These are phyloP conservation scores for Gigaspora rosea DNA, from an alignment of 192 early-diverging fungal genomes.

Conservation along the genomic window DNA sequence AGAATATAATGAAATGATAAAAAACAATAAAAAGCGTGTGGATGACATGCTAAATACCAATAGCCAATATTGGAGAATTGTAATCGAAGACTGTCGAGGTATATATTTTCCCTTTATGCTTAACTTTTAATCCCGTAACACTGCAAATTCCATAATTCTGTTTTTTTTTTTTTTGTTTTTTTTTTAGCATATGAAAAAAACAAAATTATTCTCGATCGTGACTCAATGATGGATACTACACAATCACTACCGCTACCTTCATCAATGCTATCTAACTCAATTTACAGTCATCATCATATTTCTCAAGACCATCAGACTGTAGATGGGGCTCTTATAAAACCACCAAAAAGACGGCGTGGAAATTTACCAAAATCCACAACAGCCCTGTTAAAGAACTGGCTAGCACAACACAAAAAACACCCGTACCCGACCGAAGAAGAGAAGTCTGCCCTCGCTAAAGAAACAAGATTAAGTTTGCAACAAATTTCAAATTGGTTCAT, in stretches of 20 bases:
- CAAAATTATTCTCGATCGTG: not conserved
- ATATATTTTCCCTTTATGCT: not conserved
- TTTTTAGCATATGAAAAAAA: not conserved
- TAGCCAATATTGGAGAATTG: slow-evolving; percentile 6
- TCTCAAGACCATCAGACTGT: not conserved
- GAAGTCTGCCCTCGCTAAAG: slow-evolving; percentile 52
- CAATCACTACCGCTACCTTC: slow-evolving; percentile 13
- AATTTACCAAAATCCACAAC: slow-evolving; percentile 63
- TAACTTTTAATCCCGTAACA: not conserved
- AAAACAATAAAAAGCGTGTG: not conserved
- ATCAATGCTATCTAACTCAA: not conserved
- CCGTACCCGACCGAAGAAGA: slow-evolving; percentile 71
- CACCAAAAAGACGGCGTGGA: slow-evolving; percentile 45
- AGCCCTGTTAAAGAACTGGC: slow-evolving; percentile 61
- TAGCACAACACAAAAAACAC: slow-evolving; percentile 59
- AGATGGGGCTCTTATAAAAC: not conserved
- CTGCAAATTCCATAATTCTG: not conserved
- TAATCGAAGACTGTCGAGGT: not conserved
- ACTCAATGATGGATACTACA: not conserved
- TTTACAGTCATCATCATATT: not conserved
- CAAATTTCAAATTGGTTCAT: slow-evolving; percentile 82
- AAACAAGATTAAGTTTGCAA: slow-evolving; percentile 60
- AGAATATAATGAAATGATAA: not conserved
- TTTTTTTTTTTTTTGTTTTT: too few species aligned
- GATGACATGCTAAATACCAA: not conserved